These are phyloP conservation scores for Aspergillus puulaauensis DNA, from an alignment of 2,329 filamentous ascomycete genomes.

Conservation along the genomic window DNA sequence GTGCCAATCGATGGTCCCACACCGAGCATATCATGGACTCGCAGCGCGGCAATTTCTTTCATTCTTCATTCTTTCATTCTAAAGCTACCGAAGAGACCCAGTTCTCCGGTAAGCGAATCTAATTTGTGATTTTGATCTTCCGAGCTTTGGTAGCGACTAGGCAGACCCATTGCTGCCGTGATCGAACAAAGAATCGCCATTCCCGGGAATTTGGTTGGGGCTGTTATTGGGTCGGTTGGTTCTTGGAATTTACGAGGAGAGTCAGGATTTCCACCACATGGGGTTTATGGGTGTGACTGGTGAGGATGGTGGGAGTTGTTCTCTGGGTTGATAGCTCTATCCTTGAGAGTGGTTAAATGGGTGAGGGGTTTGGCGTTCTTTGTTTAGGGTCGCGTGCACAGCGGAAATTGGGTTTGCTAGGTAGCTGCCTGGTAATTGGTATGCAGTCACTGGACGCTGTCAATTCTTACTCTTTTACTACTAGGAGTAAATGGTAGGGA, in stretches of 20 bases:
- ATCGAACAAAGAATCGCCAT: not conserved
- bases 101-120: not conserved
- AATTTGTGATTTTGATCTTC: too few species aligned
- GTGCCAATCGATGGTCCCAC: slow-evolving; percentile 1
- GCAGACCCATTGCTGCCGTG: not conserved
- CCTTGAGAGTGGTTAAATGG: too few species aligned
- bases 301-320: not conserved
- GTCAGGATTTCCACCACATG: too few species aligned
- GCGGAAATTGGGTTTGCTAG: too few species aligned
- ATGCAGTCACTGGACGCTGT: too few species aligned
- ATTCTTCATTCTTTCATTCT: too few species aligned
- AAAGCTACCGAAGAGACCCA: not conserved
- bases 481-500: too few species aligned
- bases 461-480: too few species aligned
- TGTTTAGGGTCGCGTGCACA: too few species aligned
- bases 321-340: not conserved
- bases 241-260: not conserved
- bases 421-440: too few species aligned
- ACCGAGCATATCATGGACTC: not conserved
- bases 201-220: slow-evolving; percentile 9
- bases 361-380: too few species aligned
- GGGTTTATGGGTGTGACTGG: not conserved
- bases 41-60: not conserved
- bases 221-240: slow-evolving; percentile 8
- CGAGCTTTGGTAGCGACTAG: not conserved